Evolutionary conservation across 106 monocot species (phyloP).

Genomic region (Gastrodia elata): DNA sequence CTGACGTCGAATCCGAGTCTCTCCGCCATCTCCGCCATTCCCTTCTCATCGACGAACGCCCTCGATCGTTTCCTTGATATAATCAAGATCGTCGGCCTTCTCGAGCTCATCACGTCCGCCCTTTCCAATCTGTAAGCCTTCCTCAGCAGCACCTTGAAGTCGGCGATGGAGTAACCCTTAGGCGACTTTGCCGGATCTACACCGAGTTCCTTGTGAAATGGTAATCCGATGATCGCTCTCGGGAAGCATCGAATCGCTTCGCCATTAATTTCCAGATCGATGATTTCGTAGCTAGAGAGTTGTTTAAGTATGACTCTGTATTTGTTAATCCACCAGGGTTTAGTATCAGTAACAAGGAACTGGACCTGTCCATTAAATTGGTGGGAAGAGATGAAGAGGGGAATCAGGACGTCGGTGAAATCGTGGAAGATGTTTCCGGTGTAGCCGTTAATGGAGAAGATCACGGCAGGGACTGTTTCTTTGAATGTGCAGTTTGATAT

Average conservation of each 20-base stretch:
- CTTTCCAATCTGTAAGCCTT: constrained; percentile 33
- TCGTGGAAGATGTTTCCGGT: constrained; percentile 74
- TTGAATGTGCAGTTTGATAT: constrained; percentile 26
- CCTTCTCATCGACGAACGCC: constrained; percentile 30
- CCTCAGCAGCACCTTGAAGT: constrained; percentile 43
- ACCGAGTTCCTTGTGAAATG: constrained; percentile 56
- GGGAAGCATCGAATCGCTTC: constrained; percentile 37
- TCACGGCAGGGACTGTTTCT: constrained; percentile 25
- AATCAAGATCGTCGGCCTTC: constrained; percentile 44
- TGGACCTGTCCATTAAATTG: constrained; percentile 37
- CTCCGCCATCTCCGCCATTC: constrained; percentile 45
- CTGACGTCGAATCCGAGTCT: constrained; percentile 54
- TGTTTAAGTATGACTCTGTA: constrained; percentile 35
- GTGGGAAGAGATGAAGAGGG: constrained; percentile 40
- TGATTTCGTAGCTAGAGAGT: constrained; percentile 38
- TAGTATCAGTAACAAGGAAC: constrained; percentile 32
- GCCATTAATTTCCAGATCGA: constrained; percentile 16
- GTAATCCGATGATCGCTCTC: constrained; percentile 26
- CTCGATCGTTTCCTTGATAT: constrained; percentile 46
- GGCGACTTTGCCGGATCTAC: constrained; percentile 21
- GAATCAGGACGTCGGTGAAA: constrained; percentile 59
- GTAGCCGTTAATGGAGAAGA: constrained; percentile 54
- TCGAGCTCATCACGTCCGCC: not conserved
- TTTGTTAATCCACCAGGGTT: constrained; percentile 47
- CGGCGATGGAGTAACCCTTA: constrained; percentile 18